Conservation (phyloP, 2,329 filamentous ascomycete genomes). For the Cordyceps cateniannulata region DNA sequence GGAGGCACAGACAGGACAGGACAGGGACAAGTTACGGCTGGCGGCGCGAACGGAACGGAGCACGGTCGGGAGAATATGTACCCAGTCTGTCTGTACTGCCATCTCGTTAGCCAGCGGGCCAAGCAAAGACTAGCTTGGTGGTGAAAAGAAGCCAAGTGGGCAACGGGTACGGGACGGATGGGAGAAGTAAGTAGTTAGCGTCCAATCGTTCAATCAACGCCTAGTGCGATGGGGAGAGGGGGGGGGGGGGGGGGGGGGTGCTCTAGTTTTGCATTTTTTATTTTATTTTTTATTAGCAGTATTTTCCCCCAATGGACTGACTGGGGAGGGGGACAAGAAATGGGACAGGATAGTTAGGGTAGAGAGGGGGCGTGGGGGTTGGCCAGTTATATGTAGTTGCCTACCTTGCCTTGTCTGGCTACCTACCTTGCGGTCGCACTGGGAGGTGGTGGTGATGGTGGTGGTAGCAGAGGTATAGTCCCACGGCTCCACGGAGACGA, state of each 20-base stretch:
- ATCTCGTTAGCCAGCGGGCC: constrained; percentile 7
- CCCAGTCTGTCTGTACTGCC: not conserved
- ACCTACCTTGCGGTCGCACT: not conserved
- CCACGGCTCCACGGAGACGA: not conserved
- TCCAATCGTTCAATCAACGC: constrained; percentile 6
- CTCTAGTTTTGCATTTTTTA: not conserved
- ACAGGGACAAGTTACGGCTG: constrained; percentile 1
- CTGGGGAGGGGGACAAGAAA: not conserved
- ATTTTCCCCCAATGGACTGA: not conserved
- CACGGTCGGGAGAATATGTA: constrained; percentile 10
- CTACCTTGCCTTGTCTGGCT: not conserved
- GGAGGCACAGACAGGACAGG: not conserved
- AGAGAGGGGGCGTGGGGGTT: not conserved
- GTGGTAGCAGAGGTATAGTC: not conserved
- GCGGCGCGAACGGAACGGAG: constrained; percentile 7
- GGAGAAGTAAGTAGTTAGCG: not conserved
- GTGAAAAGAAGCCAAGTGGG: constrained; percentile 7
- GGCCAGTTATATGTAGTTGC: not conserved
- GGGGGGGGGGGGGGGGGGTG: too few species aligned
- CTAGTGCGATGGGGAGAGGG: not conserved
- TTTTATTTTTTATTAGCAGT: not conserved
- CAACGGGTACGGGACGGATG: constrained; percentile 11
- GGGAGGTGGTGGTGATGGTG: not conserved
- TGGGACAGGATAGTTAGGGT: not conserved
- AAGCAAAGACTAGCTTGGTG: constrained; percentile 6